A percentile compares a stretch with the other conserved stretches of the same genome.
phyloP scores from a whole-genome alignment of 2,329 filamentous ascomycete genomes.

The Colletotrichum lupini region DNA sequence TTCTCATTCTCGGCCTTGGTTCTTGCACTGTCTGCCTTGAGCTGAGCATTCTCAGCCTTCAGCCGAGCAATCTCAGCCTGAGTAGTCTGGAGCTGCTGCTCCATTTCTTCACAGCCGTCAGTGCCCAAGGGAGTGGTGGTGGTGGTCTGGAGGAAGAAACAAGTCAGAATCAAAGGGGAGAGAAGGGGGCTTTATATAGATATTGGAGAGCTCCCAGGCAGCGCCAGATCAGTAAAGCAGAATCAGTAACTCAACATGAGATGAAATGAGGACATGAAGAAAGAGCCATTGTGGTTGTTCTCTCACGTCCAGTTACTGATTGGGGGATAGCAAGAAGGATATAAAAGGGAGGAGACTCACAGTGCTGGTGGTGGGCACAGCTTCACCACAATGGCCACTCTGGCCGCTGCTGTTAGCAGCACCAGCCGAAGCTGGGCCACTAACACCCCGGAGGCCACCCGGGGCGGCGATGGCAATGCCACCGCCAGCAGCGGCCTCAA shows the following conservation, averaged over 20 bases:
- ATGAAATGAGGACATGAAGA: too few relatives aligned
- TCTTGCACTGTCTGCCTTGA: too few relatives aligned
- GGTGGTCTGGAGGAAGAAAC: background rate
- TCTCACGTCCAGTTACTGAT: background rate
- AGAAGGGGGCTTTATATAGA: background rate
- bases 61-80: background rate
- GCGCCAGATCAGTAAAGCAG: too few relatives aligned
- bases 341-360: background rate
- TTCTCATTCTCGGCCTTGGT: too few relatives aligned
- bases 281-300: background rate
- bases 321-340: background rate
- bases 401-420: background rate
- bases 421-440: background rate
- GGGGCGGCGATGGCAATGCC: conserved; percentile 14
- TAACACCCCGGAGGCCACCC: background rate
- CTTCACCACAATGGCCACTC: background rate
- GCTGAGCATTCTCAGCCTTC: too few relatives aligned
- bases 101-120: background rate
- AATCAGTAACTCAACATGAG: too few relatives aligned
- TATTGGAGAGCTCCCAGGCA: background rate
- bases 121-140: background rate
- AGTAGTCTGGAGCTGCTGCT: background rate
- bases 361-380: background rate
- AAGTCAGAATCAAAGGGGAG: background rate
- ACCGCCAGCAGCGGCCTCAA: background rate